A percentile compares a stretch with the other conserved stretches of the same genome.
Evolutionary conservation across 495 filamentous ascomycete species (phyloP).

Genomic region (Xylaria venustula): DNA sequence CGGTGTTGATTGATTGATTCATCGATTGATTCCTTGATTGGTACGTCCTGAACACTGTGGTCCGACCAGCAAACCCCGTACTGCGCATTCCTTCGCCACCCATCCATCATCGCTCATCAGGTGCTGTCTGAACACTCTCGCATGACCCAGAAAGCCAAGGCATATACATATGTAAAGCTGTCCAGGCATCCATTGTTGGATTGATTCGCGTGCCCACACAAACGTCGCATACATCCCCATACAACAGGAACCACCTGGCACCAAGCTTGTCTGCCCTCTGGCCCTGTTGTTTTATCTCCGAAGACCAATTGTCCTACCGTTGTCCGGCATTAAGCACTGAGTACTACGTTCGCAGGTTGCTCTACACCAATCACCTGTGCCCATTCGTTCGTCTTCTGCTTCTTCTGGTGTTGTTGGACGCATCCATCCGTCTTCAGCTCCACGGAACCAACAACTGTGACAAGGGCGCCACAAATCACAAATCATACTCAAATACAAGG

Average conservation of each 20-base stretch:
- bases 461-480: background rate
- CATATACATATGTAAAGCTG: conserved; percentile 7
- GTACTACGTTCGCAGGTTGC: background rate
- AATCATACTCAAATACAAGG: background rate
- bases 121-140: background rate
- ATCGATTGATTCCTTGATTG: background rate
- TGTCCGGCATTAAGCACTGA: background rate
- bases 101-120: background rate
- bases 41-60: background rate
- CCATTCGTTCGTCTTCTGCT: background rate
- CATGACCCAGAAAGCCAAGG: background rate
- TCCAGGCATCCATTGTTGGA: conserved; percentile 1
- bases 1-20: no score
- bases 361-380: background rate
- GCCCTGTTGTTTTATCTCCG: no score
- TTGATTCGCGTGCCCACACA: conserved; percentile 9
- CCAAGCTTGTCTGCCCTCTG: no score
- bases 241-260: conserved; percentile 1
- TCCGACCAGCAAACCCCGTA: background rate
- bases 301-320: background rate
- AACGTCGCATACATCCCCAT: background rate
- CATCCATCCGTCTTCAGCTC: conserved; percentile 14
- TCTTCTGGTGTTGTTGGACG: background rate
- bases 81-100: background rate
- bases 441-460: background rate